These are phyloP conservation scores for Penicillium malachiteum DNA, from an alignment of 495 filamentous ascomycete species.

Conservation along the genomic window DNA sequence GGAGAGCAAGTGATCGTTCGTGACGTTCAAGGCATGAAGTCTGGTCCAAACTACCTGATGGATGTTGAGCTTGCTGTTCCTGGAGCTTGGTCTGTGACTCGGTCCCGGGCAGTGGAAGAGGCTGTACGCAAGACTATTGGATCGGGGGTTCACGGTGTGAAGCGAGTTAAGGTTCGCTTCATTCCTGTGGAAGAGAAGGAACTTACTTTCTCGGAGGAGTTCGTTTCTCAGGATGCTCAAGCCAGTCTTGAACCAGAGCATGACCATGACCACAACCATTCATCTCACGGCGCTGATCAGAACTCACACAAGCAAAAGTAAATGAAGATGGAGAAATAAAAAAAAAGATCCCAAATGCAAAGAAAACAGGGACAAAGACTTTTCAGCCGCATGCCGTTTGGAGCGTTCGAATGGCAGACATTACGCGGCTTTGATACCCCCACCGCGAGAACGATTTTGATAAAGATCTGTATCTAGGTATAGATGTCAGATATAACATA, in stretches of 20 bases:
- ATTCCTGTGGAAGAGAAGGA: slow-evolving; percentile 58
- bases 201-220: slow-evolving; percentile 68
- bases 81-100: slow-evolving; percentile 64
- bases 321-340: not conserved
- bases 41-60: slow-evolving; percentile 90
- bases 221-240: slow-evolving; percentile 67
- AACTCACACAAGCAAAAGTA: slow-evolving; percentile 6
- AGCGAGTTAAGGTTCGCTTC: slow-evolving; percentile 78
- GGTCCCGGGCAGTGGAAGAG: slow-evolving; percentile 68
- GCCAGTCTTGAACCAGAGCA: slow-evolving; percentile 62
- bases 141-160: slow-evolving; percentile 73
- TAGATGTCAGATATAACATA: slow-evolving; percentile 4
- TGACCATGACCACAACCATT: slow-evolving; percentile 28
- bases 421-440: slow-evolving; percentile 21
- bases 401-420: not conserved
- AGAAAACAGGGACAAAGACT: too few relatives aligned
- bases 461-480: slow-evolving; percentile 14
- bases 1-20: slow-evolving; percentile 55
- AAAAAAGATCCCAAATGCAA: not conserved
- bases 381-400: not conserved
- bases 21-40: slow-evolving; percentile 84
- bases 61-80: slow-evolving; percentile 84
- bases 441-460: not conserved
- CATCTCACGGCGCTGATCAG: slow-evolving; percentile 25
- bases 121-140: slow-evolving; percentile 67